A percentile compares a stretch with the other conserved stretches of the same genome.
These are phyloP conservation scores for Quaeritorhiza haematococci DNA, from an alignment of 371 early-diverging fungal genomes.

Conservation along the genomic window DNA sequence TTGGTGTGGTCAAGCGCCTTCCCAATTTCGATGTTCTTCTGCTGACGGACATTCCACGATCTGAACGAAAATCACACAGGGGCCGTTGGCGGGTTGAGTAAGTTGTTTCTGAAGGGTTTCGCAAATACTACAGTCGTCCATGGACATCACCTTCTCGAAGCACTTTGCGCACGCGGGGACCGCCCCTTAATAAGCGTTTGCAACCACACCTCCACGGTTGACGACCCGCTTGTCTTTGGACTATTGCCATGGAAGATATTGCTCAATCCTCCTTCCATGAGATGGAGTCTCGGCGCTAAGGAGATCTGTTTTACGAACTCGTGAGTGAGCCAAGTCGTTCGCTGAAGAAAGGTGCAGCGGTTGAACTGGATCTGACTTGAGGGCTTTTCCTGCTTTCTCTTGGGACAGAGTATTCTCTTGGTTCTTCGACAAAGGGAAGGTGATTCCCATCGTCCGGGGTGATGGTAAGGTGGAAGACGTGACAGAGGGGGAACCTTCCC, in stretches of 20 bases:
- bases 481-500: neutral
- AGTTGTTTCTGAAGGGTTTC: slow-evolving; percentile 51
- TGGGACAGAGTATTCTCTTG: slow-evolving; percentile 29
- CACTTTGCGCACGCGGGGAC: slow-evolving; percentile 43
- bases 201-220: slow-evolving; percentile 58
- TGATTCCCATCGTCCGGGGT: slow-evolving; percentile 78
- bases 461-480: slow-evolving; percentile 6
- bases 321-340: too few relatives aligned
- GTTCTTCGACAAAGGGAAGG: slow-evolving; percentile 76
- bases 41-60: too few relatives aligned
- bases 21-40: too few relatives aligned
- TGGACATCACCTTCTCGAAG: slow-evolving; percentile 51
- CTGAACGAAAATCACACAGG: too few relatives aligned
- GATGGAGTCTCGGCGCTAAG: slow-evolving; percentile 83
- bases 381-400: neutral
- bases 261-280: slow-evolving; percentile 44
- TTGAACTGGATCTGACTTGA: too few relatives aligned
- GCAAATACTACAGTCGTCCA: slow-evolving; percentile 47
- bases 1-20: too few relatives aligned
- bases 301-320: slow-evolving; percentile 76
- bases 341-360: too few relatives aligned
- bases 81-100: slow-evolving; percentile 41
- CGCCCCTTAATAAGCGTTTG: slow-evolving; percentile 37
- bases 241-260: slow-evolving; percentile 26
- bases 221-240: slow-evolving; percentile 72